Percentiles rank a stretch among this genome's conserved stretches.
Evolutionary conservation across 345 rosid species (phyloP).

Genomic region (Cardamine chenopodiifolia): DNA sequence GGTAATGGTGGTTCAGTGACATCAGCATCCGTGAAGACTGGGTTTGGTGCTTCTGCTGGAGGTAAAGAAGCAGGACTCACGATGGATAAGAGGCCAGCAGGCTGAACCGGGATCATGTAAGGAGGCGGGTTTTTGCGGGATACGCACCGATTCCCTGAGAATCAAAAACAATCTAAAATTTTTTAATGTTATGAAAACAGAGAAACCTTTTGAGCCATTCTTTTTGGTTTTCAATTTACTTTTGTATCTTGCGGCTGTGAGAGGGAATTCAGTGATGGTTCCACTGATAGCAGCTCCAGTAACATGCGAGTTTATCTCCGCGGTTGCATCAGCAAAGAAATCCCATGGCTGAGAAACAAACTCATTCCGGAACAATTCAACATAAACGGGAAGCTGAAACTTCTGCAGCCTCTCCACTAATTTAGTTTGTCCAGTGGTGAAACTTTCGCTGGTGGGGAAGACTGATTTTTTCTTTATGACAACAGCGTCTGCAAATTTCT

Average conservation of each 20-base stretch:
- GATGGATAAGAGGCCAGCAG: constrained; percentile 51
- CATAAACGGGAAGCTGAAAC: constrained; percentile 63
- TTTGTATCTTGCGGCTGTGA: constrained; percentile 71
- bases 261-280: constrained; percentile 78
- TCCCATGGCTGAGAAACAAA: constrained; percentile 94
- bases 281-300: constrained; percentile 48
- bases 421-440: constrained; percentile 50
- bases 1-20: constrained; percentile 72
- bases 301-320: constrained; percentile 65
- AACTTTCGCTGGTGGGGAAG: constrained; percentile 42
- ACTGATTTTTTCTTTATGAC: constrained; percentile 63
- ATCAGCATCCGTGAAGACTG: constrained; percentile 57
- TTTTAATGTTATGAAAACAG: neutral
- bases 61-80: constrained; percentile 47
- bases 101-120: constrained; percentile 64
- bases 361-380: constrained; percentile 71
- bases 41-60: constrained; percentile 75
- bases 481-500: constrained; percentile 71
- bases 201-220: neutral
- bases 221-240: constrained; percentile 55
- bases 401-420: constrained; percentile 55
- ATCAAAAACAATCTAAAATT: neutral
- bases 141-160: constrained; percentile 70
- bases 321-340: constrained; percentile 77
- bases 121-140: constrained; percentile 37